Conservation (phyloP, 2,329 filamentous ascomycete genomes). For the Verticillium klebahnii region DNA sequence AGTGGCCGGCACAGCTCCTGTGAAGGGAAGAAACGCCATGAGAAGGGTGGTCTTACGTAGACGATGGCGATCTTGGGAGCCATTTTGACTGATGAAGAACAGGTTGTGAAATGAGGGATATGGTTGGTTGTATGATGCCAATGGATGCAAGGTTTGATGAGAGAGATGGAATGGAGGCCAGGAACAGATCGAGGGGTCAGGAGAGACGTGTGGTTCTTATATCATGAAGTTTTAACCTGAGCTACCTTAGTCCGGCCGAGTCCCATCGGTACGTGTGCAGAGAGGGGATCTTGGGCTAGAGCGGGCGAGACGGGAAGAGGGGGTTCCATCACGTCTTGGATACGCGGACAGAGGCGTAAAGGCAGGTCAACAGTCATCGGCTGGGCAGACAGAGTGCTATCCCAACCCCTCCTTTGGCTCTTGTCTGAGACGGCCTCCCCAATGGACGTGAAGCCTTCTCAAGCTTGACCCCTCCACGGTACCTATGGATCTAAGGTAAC, state of each 20-base stretch:
- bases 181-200: not conserved
- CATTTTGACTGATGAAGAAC: constrained; percentile 50
- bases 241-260: not conserved
- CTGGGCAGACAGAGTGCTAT: not conserved
- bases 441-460: not conserved
- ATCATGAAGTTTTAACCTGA: not conserved
- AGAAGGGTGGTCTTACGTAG: constrained; percentile 57
- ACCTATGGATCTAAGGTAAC: not conserved
- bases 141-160: not conserved
- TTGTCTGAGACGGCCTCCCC: not conserved
- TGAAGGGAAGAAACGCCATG: not conserved
- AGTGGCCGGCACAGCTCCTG: not conserved
- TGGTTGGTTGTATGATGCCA: not conserved
- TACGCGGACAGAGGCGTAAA: not conserved
- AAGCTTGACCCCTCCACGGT: not conserved
- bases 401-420: not conserved
- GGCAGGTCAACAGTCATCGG: no score
- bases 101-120: not conserved
- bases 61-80: constrained; percentile 82
- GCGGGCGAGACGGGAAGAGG: not conserved
- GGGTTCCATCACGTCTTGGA: not conserved
- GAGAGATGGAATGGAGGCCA: not conserved
- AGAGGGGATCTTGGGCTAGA: not conserved
- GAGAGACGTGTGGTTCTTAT: not conserved
- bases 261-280: not conserved